These are phyloP conservation scores for Metarhizium sp. DNA, from an alignment of 2,329 filamentous ascomycete genomes.

Conservation along the genomic window DNA sequence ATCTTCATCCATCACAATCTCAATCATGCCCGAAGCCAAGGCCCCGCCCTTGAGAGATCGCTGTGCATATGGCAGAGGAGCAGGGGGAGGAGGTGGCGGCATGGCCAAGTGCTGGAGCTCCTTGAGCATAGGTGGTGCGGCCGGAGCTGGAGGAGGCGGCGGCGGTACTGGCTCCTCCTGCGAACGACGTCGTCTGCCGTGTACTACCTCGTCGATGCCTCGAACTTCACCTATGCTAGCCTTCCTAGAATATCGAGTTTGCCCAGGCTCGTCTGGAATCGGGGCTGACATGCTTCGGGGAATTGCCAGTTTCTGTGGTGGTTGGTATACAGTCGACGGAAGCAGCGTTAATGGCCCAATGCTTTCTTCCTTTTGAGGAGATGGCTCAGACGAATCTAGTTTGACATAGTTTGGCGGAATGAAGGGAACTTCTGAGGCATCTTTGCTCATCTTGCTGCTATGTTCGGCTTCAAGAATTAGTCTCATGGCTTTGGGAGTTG, in stretches of 20 bases:
- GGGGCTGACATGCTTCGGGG: conserved; percentile 54
- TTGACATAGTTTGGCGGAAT: conserved; percentile 40
- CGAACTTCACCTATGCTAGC: conserved; percentile 27
- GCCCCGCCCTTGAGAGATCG: conserved; percentile 34
- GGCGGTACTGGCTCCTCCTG: conserved; percentile 41
- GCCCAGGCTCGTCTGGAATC: conserved; percentile 31
- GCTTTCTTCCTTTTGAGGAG: conserved; percentile 21
- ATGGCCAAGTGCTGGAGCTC: conserved; percentile 53
- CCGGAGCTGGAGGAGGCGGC: conserved; percentile 39
- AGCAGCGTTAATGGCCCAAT: conserved; percentile 36
- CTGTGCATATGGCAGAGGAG: conserved; percentile 40
- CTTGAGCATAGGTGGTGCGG: conserved; percentile 43
- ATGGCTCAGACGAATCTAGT: conserved; percentile 29
- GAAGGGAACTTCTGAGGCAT: conserved; percentile 45
- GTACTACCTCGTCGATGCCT: conserved; percentile 38
- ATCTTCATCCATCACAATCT: conserved; percentile 58
- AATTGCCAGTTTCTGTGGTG: conserved; percentile 38
- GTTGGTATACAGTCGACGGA: conserved; percentile 52
- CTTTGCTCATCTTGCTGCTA: conserved; percentile 24
- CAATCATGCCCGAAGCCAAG: conserved; percentile 47
- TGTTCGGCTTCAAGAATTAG: conserved; percentile 59
- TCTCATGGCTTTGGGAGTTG: conserved; percentile 85
- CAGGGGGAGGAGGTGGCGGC: conserved; percentile 53
- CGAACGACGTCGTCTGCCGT: conserved; percentile 33
- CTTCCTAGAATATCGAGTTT: conserved; percentile 23